Percentiles rank a stretch among this genome's conserved stretches.
These are phyloP conservation scores for Anthostomella pinea DNA, from an alignment of 2,329 filamentous ascomycete species.

Conservation along the genomic window DNA sequence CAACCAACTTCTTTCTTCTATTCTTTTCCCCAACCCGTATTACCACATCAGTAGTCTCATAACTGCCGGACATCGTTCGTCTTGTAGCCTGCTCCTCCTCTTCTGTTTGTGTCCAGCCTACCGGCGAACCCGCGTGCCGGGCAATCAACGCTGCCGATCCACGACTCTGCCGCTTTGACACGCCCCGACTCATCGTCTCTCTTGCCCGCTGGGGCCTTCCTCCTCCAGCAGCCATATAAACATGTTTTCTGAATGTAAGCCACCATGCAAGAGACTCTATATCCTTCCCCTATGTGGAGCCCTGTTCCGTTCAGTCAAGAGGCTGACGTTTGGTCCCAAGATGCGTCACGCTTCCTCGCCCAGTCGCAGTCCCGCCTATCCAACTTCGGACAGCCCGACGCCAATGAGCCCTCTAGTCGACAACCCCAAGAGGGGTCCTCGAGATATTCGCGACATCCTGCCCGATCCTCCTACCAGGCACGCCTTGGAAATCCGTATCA, in stretches of 20 bases:
- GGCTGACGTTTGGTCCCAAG: conserved; percentile 44
- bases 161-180: conserved; percentile 8
- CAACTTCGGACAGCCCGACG: conserved; percentile 62
- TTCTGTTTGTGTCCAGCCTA: too few relatives aligned
- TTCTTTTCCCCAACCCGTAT: too few relatives aligned
- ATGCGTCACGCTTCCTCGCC: conserved; percentile 93
- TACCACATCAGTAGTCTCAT: too few relatives aligned
- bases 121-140: too few relatives aligned
- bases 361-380: conserved; percentile 93
- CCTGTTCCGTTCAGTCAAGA: background rate
- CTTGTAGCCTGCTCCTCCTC: too few relatives aligned
- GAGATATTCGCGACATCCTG: conserved; percentile 29
- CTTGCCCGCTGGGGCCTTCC: conserved; percentile 28
- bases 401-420: conserved; percentile 36
- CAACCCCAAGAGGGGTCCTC: conserved; percentile 29
- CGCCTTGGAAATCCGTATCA: conserved; percentile 73
- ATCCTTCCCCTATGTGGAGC: background rate
- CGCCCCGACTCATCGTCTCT: conserved; percentile 10
- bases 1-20: too few relatives aligned
- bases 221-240: conserved; percentile 24
- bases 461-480: conserved; percentile 29
- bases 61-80: too few relatives aligned
- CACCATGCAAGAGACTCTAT: too few relatives aligned
- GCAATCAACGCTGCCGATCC: conserved; percentile 21
- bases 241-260: conserved; percentile 91